phyloP scores from a whole-genome alignment of 2,329 filamentous ascomycete species.

The Fusarium dlaminii region DNA sequence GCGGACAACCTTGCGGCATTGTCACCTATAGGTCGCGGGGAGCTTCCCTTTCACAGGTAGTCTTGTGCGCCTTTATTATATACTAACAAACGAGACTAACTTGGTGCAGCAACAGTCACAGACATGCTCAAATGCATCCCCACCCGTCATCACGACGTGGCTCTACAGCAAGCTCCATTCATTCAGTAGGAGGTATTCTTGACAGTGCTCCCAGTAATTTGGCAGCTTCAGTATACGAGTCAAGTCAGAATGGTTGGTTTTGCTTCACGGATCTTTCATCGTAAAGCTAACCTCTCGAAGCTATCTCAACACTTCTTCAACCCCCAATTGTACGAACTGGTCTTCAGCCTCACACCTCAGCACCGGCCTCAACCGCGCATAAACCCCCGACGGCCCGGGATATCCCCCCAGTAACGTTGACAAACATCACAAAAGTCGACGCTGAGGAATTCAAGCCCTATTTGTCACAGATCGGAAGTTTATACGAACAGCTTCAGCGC shows the following conservation, averaged over 20 bases:
- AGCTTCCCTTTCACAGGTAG: slow-evolving; percentile 70
- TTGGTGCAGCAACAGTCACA: slow-evolving; percentile 43
- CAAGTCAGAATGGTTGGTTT: slow-evolving; percentile 80
- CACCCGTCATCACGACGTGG: slow-evolving; percentile 70
- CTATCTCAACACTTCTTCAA: slow-evolving; percentile 93
- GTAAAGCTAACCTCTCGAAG: slow-evolving; percentile 52
- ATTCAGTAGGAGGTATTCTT: slow-evolving; percentile 85
- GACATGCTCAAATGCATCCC: slow-evolving; percentile 57
- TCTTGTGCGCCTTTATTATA: not conserved
- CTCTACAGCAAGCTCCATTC: slow-evolving; percentile 87
- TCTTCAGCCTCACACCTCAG: slow-evolving; percentile 79
- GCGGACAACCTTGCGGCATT: slow-evolving; percentile 70
- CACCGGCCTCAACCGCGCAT: slow-evolving; percentile 75
- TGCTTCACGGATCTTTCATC: not conserved
- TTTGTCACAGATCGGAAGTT: slow-evolving; percentile 81
- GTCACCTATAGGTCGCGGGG: slow-evolving; percentile 59
- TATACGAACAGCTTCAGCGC: slow-evolving; percentile 90
- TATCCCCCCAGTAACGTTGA: slow-evolving; percentile 91
- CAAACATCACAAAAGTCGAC: slow-evolving; percentile 86
- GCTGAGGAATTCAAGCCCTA: slow-evolving; percentile 84
- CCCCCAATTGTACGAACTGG: slow-evolving; percentile 90
- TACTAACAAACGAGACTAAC: slow-evolving; percentile 26
- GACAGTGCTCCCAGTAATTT: slow-evolving; percentile 72
- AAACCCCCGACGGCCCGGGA: slow-evolving; percentile 86
- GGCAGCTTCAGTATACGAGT: slow-evolving; percentile 70